Base-by-base conservation (phyloP, 495 filamentous ascomycete genomes). In the Hypoxylon trugodes region DNA sequence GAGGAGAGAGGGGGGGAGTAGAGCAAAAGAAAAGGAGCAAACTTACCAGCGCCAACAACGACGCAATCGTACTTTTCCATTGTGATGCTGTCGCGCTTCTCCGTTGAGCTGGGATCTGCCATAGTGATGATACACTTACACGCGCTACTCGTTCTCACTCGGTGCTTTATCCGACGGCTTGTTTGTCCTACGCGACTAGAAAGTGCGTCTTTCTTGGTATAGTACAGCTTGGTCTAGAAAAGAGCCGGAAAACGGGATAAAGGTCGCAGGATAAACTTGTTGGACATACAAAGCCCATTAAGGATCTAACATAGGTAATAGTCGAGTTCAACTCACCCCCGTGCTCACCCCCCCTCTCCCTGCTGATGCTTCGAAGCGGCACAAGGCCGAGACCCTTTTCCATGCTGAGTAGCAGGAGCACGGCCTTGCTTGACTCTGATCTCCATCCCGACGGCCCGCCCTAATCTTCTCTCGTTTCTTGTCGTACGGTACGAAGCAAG, bases 31-130 rank as follows among this genome's bases (percentile, higher is more conserved):
- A 12, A 46, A 21, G 26, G 12, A 10, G 9, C 4, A 19, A 19
- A 62, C 76, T 65, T 69, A 77, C 79, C 79, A 52, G 79, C 75
- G 26, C 79, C 79, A 32, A 80, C 69, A 22, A 81, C 75, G 32
- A 76, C 77, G 38, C 77, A 71, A 53, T 81, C 77, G 5, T 78
- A 30, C 18, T 72, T 65, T 43, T 80, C 77, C 77, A 81, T 80
- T 26, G 65, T 68, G 43, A 59, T 59, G 9, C 49, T 57, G 28
- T 66, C 57, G 55, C 21, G 38, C 26, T 67, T 67, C 32, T 67
- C 64, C 18, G 51, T n/a, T 5, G 16, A 22, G 3, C 46, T 53
- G 18, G 37, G 9, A 51, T 54, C 15, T 26, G 57, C 57, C 64
- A 67, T 67, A 40, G 52, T 51, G 47, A 67, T 62, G n/a, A 49